Base-by-base conservation (phyloP, 768 basidiomycete species). In the Panaeolus papilionaceus region DNA sequence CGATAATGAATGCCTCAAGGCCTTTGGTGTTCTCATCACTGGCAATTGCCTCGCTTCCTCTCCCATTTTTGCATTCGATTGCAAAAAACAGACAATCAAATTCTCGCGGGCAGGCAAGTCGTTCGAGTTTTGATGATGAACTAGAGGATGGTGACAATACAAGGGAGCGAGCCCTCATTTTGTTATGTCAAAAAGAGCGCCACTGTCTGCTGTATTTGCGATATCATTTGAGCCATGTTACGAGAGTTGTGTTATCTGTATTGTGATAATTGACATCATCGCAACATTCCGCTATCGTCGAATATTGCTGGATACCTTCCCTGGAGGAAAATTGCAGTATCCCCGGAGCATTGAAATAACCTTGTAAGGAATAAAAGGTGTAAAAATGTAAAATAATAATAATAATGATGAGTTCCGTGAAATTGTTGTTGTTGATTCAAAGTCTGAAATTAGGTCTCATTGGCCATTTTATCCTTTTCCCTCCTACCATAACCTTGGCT, bases 281-380 rank as follows among this genome's bases (percentile, higher is more conserved):
- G 47, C 47, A 51, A 51, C 20, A 51, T 58, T 33, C 54, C 54
- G 54, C 54, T 58, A 28, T 58, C 54, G 33, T 33, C 28, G 54
- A 51, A 11, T 14, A 16, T 33, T 58, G 26, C 3, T 9, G 14
- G 14, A 20, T 9, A 51, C 3, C 54, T 58, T 58, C 54, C 54
- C 54, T 58, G 54, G 54, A 58, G 26, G 26, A 58, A 58, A 58
- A 58, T 58, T 58, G 54, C 54, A 12, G 54, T 58, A 58, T 58
- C 54, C 33, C 54, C 54, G 54, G 26, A 37, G 26, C 33, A 37
- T 33, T 58, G 33, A 33, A 33, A 58, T 44, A 44, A 12, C 42
- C 42, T 44, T 44, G 42, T 44, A 44, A 44, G 42, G 33, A 58
- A 58, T 11, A 12, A 14, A 58, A 58, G 6, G 33, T 6, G 14